Conservation (phyloP, 2,329 filamentous ascomycete species). For the Fusarium nurragi region DNA sequence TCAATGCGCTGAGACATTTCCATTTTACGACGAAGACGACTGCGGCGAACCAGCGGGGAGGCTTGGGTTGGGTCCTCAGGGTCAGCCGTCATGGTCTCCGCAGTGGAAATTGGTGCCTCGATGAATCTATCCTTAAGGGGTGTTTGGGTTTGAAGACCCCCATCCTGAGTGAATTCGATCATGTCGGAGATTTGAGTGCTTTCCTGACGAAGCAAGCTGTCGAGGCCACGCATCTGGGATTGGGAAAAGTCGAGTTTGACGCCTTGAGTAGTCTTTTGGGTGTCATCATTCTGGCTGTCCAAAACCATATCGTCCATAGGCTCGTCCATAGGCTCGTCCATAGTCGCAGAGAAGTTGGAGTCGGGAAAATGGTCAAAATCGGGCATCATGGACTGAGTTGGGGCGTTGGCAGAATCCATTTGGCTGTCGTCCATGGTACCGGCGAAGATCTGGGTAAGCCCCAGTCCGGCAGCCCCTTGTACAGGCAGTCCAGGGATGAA, state of each 20-base stretch:
- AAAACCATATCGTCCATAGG: constrained; percentile 61
- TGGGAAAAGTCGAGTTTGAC: constrained; percentile 68
- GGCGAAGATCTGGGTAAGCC: constrained; percentile 89
- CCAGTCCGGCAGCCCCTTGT: constrained; percentile 69
- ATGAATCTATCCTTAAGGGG: constrained; percentile 75
- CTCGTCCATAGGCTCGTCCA: constrained; percentile 63
- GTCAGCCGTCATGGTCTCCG: constrained; percentile 70
- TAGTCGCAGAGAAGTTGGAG: constrained; percentile 69
- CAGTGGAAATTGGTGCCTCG: constrained; percentile 71
- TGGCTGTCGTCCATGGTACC: constrained; percentile 82
- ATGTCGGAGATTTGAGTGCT: constrained; percentile 73
- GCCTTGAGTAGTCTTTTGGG: constrained; percentile 52
- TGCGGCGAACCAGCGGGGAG: constrained; percentile 72
- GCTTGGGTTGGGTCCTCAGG: constrained; percentile 59
- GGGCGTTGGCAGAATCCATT: constrained; percentile 43
- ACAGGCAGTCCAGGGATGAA: constrained; percentile 76
- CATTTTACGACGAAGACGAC: constrained; percentile 60
- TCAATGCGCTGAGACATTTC: constrained; percentile 42
- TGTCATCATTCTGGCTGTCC: constrained; percentile 54
- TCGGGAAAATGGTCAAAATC: constrained; percentile 66
- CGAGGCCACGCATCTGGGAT: constrained; percentile 67
- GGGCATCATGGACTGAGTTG: constrained; percentile 63
- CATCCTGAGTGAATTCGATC: constrained; percentile 82
- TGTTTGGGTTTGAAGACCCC: constrained; percentile 77
- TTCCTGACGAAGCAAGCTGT: constrained; percentile 61